phyloP scores from a whole-genome alignment of 257 asterid species.

The Ajuga chamaepitys region DNA sequence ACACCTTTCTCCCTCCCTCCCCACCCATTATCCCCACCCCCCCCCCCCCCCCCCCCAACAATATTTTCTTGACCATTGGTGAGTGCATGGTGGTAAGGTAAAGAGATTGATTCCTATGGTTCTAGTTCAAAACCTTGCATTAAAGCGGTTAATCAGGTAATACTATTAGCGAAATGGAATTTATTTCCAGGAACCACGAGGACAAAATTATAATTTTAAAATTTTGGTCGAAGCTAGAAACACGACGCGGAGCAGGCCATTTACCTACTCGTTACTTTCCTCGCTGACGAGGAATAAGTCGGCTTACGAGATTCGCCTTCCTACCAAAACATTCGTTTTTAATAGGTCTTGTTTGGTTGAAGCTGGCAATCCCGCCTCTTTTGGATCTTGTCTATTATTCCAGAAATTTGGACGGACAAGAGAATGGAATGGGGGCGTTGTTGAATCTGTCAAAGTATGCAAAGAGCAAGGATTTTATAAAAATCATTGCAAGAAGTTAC shows the following conservation, averaged over 20 bases:
- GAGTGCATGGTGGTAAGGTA: too few species aligned
- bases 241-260: constrained; percentile 40
- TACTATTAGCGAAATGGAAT: constrained; percentile 30
- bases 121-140: constrained; percentile 54
- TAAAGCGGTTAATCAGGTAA: constrained; percentile 44
- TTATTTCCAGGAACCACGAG: constrained; percentile 29
- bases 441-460: constrained; percentile 55
- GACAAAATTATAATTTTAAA: not conserved
- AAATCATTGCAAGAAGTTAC: too few species aligned
- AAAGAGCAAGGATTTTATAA: constrained; percentile 27
- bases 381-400: constrained; percentile 34
- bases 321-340: constrained; percentile 70
- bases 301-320: constrained; percentile 59
- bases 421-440: constrained; percentile 50
- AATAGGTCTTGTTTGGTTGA: constrained; percentile 73
- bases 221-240: constrained; percentile 23
- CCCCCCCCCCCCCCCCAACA: too few species aligned
- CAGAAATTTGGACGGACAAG: constrained; percentile 32
- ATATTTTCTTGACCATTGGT: too few species aligned
- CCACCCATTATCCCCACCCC: too few species aligned
- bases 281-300: constrained; percentile 40
- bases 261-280: constrained; percentile 41
- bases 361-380: constrained; percentile 48
- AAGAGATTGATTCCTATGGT: constrained; percentile 34
- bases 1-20: too few species aligned